Evolutionary conservation across 2,329 filamentous ascomycete species (phyloP), one percentile per base, ranked within the genome.

Genomic region (Trichophyton rubrum): DNA sequence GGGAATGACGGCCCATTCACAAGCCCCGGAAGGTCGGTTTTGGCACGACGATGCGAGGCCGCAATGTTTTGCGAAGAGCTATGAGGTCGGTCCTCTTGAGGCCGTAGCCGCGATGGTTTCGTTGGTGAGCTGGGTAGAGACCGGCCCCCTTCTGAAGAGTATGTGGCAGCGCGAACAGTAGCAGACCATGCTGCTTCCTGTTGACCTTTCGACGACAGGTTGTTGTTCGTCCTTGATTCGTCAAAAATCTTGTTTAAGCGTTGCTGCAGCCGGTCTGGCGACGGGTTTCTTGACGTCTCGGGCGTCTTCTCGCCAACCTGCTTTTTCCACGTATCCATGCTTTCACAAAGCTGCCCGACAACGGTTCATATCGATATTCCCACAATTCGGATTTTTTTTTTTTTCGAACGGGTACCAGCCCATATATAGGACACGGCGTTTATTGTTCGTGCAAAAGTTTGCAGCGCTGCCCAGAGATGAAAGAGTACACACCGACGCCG

Each of bases 291-390:
- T 6, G 56, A 20, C 30, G 20, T 11, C 45, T 60, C 49, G 9
- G 59, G 43, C 33, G 43, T 38, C 35, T 7, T 15, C 27, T 60
- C 45, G 60, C 62, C 62, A 63, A 60, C 62, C 51, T 58, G 35
- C 40, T 59, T 59, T 17, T 53, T 61, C 57, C 62, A 63, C 62
- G 62, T 63, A 61, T 60, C 60, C 62, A 63, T 63, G 8, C 38
- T 20, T 45, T 35, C 33, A 59, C 55, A 13, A 17, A 30, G 27
- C 27, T 30, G 49, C 22, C 49, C 22, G 15, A 53, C 17, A 38
- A 9, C 33, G 22, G 49, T 30, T 27, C 27, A 53, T 17, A 53
- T 30, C n/a, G 49, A 53, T 20, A 13, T 53, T 8, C 11, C 24
- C 49, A 30, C 24, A 30, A 30, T 3, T 17, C 27, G 22, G 22